Conservation (phyloP, 495 filamentous ascomycete genomes). For the Pyronema omphalodes region DNA sequence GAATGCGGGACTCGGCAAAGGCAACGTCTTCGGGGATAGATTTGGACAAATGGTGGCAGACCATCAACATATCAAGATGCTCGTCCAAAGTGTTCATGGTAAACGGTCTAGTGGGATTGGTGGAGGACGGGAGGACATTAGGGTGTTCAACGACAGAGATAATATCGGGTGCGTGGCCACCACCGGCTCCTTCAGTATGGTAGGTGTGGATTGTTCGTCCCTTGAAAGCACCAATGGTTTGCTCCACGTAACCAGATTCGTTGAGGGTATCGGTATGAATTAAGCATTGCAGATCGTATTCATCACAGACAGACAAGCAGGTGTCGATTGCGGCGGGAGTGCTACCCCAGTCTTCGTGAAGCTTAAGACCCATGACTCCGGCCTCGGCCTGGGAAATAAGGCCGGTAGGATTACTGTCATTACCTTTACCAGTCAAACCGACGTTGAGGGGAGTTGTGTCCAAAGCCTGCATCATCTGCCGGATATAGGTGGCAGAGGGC, state of each 20-base stretch:
- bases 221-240: slow-evolving; percentile 74
- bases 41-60: slow-evolving; percentile 84
- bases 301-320: slow-evolving; percentile 74
- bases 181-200: slow-evolving; percentile 93
- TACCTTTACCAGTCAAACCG: slow-evolving; percentile 92
- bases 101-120: slow-evolving; percentile 86
- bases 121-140: slow-evolving; percentile 85
- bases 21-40: slow-evolving; percentile 92
- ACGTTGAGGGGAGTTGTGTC: slow-evolving; percentile 79
- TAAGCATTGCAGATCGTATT: slow-evolving; percentile 81
- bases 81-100: slow-evolving; percentile 90
- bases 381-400: slow-evolving; percentile 68
- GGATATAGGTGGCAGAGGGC: slow-evolving; percentile 63
- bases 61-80: slow-evolving; percentile 98
- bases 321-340: slow-evolving; percentile 86
- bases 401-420: slow-evolving; percentile 55
- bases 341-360: slow-evolving; percentile 95
- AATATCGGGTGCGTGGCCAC: slow-evolving; percentile 93
- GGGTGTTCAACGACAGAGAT: slow-evolving; percentile 79
- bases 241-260: slow-evolving; percentile 92
- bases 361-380: slow-evolving; percentile 77
- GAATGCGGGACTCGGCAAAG: slow-evolving; percentile 88
- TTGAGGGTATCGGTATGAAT: slow-evolving; percentile 98
- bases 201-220: slow-evolving; percentile 91
- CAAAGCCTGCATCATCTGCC: slow-evolving; percentile 82